Evolutionary conservation across 2,329 filamentous ascomycete genomes (phyloP).

Genomic region (Cucurbitaria berberidis): DNA sequence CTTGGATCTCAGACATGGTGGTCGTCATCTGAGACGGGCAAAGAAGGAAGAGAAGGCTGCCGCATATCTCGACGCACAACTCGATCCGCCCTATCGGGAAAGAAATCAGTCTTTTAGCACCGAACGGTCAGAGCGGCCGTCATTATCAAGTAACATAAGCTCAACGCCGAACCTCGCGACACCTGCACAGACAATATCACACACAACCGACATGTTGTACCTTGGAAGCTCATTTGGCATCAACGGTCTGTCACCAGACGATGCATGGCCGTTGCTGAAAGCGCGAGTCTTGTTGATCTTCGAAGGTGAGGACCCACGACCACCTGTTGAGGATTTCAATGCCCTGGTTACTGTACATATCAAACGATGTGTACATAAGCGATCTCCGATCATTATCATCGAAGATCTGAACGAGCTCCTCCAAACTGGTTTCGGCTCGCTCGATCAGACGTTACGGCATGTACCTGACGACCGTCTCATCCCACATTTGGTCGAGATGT

Average conservation of each 20-base stretch:
- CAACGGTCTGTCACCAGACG: constrained; percentile 63
- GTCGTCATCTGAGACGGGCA: constrained; percentile 78
- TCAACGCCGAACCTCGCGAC: constrained; percentile 29
- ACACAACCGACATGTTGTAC: constrained; percentile 50
- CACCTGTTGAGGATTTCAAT: constrained; percentile 87
- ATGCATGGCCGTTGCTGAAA: constrained; percentile 82
- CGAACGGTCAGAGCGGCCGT: constrained; percentile 48
- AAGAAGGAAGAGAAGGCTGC: constrained; percentile 61
- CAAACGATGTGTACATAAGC: constrained; percentile 75
- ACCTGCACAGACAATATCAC: constrained; percentile 37
- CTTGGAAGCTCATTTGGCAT: constrained; percentile 57
- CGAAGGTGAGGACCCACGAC: constrained; percentile 77
- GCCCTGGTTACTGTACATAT: constrained; percentile 79
- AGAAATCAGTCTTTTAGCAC: constrained; percentile 48
- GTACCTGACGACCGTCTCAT: constrained; percentile 89
- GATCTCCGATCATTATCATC: constrained; percentile 72
- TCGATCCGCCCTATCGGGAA: constrained; percentile 43
- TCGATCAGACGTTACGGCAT: constrained; percentile 81
- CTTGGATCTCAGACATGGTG: constrained; percentile 78
- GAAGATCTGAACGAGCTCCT: constrained; percentile 79
- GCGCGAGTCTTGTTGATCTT: constrained; percentile 79
- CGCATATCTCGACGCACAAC: constrained; percentile 40
- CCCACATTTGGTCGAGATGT: constrained; percentile 87
- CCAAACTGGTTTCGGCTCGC: constrained; percentile 79
- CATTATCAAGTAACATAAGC: constrained; percentile 28